Base-by-base conservation (phyloP, 78 protist species). In the Dictyostelium intermedium region DNA sequence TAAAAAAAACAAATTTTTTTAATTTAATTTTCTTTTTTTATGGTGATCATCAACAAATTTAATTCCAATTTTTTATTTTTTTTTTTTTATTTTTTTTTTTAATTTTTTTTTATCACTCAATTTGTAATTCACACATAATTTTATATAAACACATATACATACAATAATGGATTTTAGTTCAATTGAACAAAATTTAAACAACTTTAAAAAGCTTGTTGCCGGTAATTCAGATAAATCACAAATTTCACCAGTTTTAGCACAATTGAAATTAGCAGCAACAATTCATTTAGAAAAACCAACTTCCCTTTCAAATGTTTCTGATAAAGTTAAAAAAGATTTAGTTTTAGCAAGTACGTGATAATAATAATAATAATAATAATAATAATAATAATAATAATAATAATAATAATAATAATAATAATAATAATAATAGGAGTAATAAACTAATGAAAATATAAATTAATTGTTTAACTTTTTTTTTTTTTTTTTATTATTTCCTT, bases 281-380 rank as follows among this genome's bases (percentile, higher is more conserved):
- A 81, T 81, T 10, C 16, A 81, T 81, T 53, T 81, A 53, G 45
- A 27, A 27, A 79, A 79, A 79, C 84, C 84, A 45, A 37, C 39
- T 23, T 45, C 69, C 0, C n/a, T 45, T 45, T 20, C 82, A n/a
- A 41, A 76, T 76, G 84, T 53, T 32, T 56, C 69, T 18, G 73
- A 81, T 81, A 81, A 81, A 81, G 74, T 53, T 45, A 32, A 56
- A 81, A 47, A 81, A 34, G 73, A 81, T 81, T 81, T 81, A 34
- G 41, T 53, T 39, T 81, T 81, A 81, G 69, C 85, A 81, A 81
- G 85, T 81, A 79, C 25, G 73, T 61, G 5, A 61, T 16, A 20
- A 56, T 14, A 56, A 47, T 13, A 39, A 39, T 39, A 39, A 47
- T 13, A 47, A 47, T 13, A 47, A 11, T 13, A 11, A 47, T 13